phyloP scores from a whole-genome alignment of 495 filamentous ascomycete species.

The Neurospora sp. region DNA sequence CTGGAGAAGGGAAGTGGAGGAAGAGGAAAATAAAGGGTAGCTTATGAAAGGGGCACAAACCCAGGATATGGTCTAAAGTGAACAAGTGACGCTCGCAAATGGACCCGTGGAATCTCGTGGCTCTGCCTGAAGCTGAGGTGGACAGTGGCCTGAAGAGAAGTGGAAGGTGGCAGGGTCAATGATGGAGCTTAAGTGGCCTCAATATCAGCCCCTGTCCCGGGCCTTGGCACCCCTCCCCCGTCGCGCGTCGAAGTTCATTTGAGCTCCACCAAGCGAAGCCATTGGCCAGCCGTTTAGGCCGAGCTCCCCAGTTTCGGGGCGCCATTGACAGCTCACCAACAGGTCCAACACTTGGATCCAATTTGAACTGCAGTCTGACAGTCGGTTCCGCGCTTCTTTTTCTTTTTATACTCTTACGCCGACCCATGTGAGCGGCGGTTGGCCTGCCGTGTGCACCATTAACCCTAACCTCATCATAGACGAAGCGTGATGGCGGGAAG shows the following conservation, averaged over 20 bases:
- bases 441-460: not conserved
- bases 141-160: not conserved
- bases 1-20: not conserved
- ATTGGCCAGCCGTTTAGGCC: not conserved
- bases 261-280: not conserved
- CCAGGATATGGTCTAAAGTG: not conserved
- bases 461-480: not conserved
- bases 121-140: not conserved
- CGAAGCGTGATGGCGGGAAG: not conserved
- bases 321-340: not conserved
- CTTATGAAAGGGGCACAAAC: not conserved
- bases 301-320: not conserved
- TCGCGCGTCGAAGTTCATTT: not conserved
- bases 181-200: not conserved
- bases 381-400: not conserved
- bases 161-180: not conserved
- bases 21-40: not conserved
- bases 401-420: not conserved
- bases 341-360: not conserved
- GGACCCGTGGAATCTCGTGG: not conserved
- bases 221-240: not conserved
- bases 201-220: not conserved
- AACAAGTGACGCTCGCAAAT: not conserved
- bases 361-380: not conserved
- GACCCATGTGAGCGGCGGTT: not conserved